Evolutionary conservation across 108 stramenopile species (phyloP).

Genomic region (Conticribra weissflogii): DNA sequence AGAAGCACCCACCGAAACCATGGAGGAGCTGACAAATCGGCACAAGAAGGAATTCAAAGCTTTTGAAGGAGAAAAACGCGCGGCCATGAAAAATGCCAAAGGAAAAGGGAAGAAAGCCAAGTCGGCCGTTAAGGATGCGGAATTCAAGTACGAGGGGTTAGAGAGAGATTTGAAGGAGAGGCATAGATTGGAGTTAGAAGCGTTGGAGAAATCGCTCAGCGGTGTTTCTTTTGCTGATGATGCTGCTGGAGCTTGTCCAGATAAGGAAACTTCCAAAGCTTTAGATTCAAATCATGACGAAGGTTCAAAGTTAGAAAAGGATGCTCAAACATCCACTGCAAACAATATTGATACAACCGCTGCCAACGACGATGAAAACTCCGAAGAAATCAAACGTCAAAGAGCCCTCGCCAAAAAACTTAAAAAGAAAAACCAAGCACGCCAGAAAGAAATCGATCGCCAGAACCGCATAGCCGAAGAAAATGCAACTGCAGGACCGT

Average conservation of each 20-base stretch:
- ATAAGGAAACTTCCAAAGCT: constrained; percentile 14
- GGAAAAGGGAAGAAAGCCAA: constrained; percentile 75
- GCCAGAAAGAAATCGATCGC: constrained; percentile 54
- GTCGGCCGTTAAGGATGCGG: constrained; percentile 55
- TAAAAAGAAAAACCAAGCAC: constrained; percentile 60
- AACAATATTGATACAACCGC: constrained; percentile 5
- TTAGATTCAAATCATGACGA: no score
- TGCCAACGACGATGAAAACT: constrained; percentile 19
- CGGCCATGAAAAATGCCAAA: constrained; percentile 82
- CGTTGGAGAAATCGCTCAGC: constrained; percentile 6
- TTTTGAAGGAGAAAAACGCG: constrained; percentile 81
- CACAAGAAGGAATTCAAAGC: constrained; percentile 85
- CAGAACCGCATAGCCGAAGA: constrained; percentile 47
- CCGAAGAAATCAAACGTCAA: constrained; percentile 55
- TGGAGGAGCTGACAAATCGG: constrained; percentile 55
- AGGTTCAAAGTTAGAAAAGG: no score
- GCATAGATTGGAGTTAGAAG: constrained; percentile 41
- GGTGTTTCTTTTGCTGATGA: constrained; percentile 3
- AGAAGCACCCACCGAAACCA: constrained; percentile 20
- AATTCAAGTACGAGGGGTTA: constrained; percentile 49
- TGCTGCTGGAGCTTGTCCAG: constrained; percentile 3
- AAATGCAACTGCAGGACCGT: constrained; percentile 66
- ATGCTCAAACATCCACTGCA: constrained; percentile 12
- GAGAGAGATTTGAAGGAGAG: constrained; percentile 49
- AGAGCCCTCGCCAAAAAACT: constrained; percentile 70